phyloP scores from a whole-genome alignment of 176 grass and related monocot genomes.

The Juncus inflexus region DNA sequence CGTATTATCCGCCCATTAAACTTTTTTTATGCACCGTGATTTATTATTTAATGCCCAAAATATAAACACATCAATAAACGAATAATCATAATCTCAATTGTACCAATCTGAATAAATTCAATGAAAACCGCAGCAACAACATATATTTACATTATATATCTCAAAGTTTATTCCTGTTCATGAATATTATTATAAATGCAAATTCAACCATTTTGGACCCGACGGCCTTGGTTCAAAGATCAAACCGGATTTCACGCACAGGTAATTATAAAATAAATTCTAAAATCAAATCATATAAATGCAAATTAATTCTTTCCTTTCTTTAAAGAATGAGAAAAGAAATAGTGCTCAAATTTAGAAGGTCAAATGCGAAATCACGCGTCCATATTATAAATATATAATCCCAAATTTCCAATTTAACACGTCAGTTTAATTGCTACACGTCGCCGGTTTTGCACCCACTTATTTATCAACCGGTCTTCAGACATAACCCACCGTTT shows the following conservation, averaged over 20 bases:
- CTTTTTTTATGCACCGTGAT: too few relatives aligned
- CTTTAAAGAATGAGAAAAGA: too few relatives aligned
- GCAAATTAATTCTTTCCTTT: slow-evolving; percentile 10
- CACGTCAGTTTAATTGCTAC: slow-evolving; percentile 22
- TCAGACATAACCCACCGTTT: not conserved
- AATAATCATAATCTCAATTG: too few relatives aligned
- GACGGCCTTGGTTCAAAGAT: not conserved
- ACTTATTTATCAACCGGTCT: not conserved
- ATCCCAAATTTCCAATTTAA: slow-evolving; percentile 19
- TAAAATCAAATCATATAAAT: not conserved
- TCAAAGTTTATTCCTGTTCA: too few relatives aligned
- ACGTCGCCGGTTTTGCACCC: not conserved
- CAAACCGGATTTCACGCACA: slow-evolving; percentile 9
- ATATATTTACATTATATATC: too few relatives aligned
- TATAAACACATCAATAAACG: too few relatives aligned
- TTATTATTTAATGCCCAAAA: too few relatives aligned
- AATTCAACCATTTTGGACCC: not conserved
- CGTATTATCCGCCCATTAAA: too few relatives aligned
- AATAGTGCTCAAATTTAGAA: slow-evolving; percentile 16
- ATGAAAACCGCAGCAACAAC: too few relatives aligned
- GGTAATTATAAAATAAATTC: not conserved
- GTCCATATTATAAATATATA: not conserved
- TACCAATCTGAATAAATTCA: too few relatives aligned
- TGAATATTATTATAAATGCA: too few relatives aligned
- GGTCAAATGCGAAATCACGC: slow-evolving; percentile 32